These are phyloP conservation scores for Sporisorium graminicola DNA, from an alignment of 1,284 basidiomycete genomes.

Conservation along the genomic window DNA sequence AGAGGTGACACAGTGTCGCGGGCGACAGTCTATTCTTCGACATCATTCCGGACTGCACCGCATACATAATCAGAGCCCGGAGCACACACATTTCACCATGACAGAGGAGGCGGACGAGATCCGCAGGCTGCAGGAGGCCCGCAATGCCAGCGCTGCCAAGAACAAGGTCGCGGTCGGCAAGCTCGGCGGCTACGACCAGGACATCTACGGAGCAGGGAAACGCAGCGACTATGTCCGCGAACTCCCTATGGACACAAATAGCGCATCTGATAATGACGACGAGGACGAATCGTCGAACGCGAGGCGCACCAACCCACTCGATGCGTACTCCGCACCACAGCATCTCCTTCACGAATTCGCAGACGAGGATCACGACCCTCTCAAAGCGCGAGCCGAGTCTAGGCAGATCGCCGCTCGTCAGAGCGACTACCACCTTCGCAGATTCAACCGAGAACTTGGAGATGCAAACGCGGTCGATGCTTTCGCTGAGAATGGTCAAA, in stretches of 20 bases:
- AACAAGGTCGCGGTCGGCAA: slow-evolving; percentile 49
- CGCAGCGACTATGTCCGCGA: slow-evolving; percentile 58
- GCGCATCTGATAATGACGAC: slow-evolving; percentile 55
- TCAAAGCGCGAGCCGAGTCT: slow-evolving; percentile 89
- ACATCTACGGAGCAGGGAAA: slow-evolving; percentile 50
- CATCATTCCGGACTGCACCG: not conserved
- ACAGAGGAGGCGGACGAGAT: slow-evolving; percentile 55
- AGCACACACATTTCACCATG: slow-evolving; percentile 27
- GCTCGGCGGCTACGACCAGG: slow-evolving; percentile 53
- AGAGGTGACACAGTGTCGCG: not conserved
- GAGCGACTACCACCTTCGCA: slow-evolving; percentile 93
- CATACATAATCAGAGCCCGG: not conserved
- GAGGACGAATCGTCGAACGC: slow-evolving; percentile 24
- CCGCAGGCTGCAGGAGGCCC: slow-evolving; percentile 49
- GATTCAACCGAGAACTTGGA: slow-evolving; percentile 75
- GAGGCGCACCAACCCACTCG: slow-evolving; percentile 60
- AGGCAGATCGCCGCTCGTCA: slow-evolving; percentile 94
- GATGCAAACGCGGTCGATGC: slow-evolving; percentile 55
- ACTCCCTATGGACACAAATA: slow-evolving; percentile 42
- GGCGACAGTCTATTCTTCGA: not conserved
- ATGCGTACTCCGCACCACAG: slow-evolving; percentile 81
- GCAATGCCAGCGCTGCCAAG: slow-evolving; percentile 41
- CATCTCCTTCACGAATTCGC: slow-evolving; percentile 95
- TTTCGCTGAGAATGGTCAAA: slow-evolving; percentile 74
- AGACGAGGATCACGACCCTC: slow-evolving; percentile 89